Evolutionary conservation across 2,329 filamentous ascomycete species (phyloP).

Genomic region (Colletotrichum neosansevieriae): DNA sequence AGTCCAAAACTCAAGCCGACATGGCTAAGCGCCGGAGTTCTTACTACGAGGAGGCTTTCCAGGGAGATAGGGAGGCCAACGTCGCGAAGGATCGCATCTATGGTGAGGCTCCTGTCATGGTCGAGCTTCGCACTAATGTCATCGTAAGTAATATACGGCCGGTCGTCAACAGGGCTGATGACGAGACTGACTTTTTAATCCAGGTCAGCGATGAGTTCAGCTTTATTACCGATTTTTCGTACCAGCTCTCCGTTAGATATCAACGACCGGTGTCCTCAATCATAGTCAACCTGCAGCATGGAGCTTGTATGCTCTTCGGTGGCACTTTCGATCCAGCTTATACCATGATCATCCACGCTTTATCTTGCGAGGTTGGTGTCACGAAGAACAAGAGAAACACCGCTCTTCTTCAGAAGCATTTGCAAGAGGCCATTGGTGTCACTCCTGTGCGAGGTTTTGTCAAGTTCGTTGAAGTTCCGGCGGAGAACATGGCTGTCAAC

Average conservation of each 20-base stretch:
- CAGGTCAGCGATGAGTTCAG: constrained; percentile 81
- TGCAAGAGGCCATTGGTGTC: constrained; percentile 79
- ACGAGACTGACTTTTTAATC: constrained; percentile 26
- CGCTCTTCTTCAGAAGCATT: constrained; percentile 79
- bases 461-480: constrained; percentile 76
- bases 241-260: constrained; percentile 80
- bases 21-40: constrained; percentile 54
- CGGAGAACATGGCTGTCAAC: constrained; percentile 79
- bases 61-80: constrained; percentile 48
- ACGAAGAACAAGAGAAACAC: constrained; percentile 86
- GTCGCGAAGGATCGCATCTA: constrained; percentile 60
- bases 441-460: constrained; percentile 75
- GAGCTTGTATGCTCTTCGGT: constrained; percentile 79
- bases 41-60: constrained; percentile 62
- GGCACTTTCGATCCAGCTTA: constrained; percentile 85
- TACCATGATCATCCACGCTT: constrained; percentile 77
- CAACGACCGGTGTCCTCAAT: constrained; percentile 80
- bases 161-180: not conserved
- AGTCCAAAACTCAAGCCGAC: constrained; percentile 48
- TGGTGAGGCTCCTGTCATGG: constrained; percentile 69
- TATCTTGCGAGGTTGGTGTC: constrained; percentile 76
- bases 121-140: constrained; percentile 74
- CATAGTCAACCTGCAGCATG: constrained; percentile 81
- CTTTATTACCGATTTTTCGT: constrained; percentile 79
- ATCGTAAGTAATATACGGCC: constrained; percentile 61